Evolutionary conservation across 768 basidiomycete species (phyloP).

Genomic region (Suillus alpinus): DNA sequence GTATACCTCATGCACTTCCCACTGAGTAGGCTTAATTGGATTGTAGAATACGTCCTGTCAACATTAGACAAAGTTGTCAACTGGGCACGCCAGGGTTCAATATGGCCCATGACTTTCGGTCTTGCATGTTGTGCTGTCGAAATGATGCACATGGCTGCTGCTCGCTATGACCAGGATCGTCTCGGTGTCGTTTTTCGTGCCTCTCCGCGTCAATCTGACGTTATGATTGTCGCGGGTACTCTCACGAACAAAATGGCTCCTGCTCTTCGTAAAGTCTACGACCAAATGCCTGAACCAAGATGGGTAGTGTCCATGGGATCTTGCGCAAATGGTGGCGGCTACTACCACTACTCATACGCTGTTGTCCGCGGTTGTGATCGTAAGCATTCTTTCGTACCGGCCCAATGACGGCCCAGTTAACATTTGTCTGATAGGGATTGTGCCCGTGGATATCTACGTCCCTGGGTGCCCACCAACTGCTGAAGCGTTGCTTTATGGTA

Average conservation of each 20-base stretch:
- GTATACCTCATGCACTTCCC: constrained; percentile 14
- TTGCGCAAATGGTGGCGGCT: constrained; percentile 97
- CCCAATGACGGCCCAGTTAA: not conserved
- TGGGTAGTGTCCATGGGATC: constrained; percentile 99
- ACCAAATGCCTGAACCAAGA: constrained; percentile 99
- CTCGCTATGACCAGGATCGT: constrained; percentile 97
- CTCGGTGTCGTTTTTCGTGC: constrained; percentile 98
- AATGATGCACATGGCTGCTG: constrained; percentile 99
- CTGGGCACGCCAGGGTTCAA: constrained; percentile 96
- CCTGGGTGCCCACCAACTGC: constrained; percentile 94
- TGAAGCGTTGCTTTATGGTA: constrained; percentile 95
- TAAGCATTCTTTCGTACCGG: constrained; percentile 36
- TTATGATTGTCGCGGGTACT: constrained; percentile 99
- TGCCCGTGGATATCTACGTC: constrained; percentile 98
- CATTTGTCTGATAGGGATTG: constrained; percentile 61
- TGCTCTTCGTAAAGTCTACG: constrained; percentile 92
- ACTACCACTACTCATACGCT: constrained; percentile 98
- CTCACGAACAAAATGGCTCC: constrained; percentile 99
- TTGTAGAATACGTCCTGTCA: constrained; percentile 89
- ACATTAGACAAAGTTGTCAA: constrained; percentile 96
- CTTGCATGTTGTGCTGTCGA: constrained; percentile 99
- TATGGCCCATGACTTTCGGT: constrained; percentile 99
- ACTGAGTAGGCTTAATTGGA: not conserved
- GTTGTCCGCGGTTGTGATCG: constrained; percentile 98
- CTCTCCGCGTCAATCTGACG: constrained; percentile 95